Conservation (phyloP, 768 basidiomycete genomes). For the Mycena latifolia region DNA sequence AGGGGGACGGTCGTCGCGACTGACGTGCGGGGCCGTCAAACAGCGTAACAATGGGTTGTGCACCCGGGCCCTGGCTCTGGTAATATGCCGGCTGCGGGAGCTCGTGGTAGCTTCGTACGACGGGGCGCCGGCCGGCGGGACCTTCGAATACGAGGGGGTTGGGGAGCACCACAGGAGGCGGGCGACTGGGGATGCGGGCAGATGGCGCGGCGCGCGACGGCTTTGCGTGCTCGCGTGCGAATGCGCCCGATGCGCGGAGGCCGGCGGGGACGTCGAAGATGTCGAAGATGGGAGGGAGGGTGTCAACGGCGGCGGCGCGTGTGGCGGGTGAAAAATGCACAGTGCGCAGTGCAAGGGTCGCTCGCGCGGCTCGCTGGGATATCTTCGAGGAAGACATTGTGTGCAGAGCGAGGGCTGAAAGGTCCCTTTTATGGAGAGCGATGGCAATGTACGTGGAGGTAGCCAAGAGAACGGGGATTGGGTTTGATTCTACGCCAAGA, state of each 20-base stretch:
- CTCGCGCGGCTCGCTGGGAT: constrained; percentile 13
- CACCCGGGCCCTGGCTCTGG: background rate
- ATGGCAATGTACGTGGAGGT: background rate
- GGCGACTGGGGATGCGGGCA: background rate
- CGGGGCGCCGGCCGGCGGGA: constrained; percentile 15
- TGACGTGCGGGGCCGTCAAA: constrained; percentile 2
- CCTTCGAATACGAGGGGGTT: constrained; percentile 25
- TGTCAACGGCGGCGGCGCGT: constrained; percentile 1
- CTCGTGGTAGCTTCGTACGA: constrained; percentile 4
- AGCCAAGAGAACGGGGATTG: background rate
- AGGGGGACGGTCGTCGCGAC: background rate
- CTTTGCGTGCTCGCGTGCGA: background rate
- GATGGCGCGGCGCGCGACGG: background rate
- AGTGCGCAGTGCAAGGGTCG: background rate
- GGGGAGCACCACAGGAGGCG: background rate
- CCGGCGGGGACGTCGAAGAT: constrained; percentile 25
- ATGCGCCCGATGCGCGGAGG: constrained; percentile 1
- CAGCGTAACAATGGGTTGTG: too few species aligned
- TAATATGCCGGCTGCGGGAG: background rate
- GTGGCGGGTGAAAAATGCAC: constrained; percentile 11
- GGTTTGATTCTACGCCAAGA: constrained; percentile 4
- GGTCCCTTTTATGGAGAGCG: background rate
- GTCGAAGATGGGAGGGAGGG: constrained; percentile 23
- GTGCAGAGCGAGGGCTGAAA: background rate
- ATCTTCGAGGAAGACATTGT: constrained; percentile 13